Percentiles rank a stretch among this genome's conserved stretches.
phyloP scores from a whole-genome alignment of 192 early-diverging fungal species.

The Coemansia sp. region DNA sequence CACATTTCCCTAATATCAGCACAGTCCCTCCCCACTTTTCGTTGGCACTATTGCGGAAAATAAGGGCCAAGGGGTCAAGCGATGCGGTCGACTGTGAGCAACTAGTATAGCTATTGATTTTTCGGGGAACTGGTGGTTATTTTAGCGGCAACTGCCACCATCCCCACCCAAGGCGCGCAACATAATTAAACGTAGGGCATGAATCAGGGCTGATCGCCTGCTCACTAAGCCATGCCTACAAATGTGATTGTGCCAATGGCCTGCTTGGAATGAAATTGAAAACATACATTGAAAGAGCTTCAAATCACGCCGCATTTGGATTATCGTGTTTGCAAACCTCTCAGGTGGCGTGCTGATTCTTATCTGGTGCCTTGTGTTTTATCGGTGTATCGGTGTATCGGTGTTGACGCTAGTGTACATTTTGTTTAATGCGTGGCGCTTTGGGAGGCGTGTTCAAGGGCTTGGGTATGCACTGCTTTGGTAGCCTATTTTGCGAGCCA shows the following conservation, averaged over 20 bases:
- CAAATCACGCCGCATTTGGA: neutral
- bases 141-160: slow-evolving; percentile 10
- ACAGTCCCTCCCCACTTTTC: slow-evolving; percentile 4
- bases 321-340: neutral
- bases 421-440: slow-evolving; percentile 1
- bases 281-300: neutral
- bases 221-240: neutral
- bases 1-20: neutral
- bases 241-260: neutral
- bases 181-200: neutral
- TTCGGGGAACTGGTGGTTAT: neutral
- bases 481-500: neutral
- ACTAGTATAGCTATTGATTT: neutral
- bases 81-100: slow-evolving; percentile 5
- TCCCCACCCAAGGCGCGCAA: slow-evolving; percentile 4
- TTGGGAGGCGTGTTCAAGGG: neutral
- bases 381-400: neutral
- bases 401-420: neutral
- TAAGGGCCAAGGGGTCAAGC: neutral
- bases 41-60: neutral
- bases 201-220: neutral
- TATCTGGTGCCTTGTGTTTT: neutral
- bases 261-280: neutral
- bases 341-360: neutral
- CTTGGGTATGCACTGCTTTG: neutral